Percentiles rank a stretch among this genome's conserved stretches.
phyloP scores from a whole-genome alignment of 306 rosid genomes.

The Urtica urens region DNA sequence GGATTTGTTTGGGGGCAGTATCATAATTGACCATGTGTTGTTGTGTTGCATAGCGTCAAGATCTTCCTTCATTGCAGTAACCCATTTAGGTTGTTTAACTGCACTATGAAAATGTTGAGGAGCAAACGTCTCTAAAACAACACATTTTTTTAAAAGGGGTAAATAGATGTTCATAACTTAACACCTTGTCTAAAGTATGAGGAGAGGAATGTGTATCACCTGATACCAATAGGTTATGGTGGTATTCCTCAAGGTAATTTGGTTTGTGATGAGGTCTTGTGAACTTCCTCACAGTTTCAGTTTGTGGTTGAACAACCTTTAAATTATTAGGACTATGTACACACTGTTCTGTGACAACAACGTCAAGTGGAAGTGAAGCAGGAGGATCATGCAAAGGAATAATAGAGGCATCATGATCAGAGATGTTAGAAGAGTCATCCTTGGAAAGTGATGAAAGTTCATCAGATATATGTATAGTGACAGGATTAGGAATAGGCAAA shows the following conservation, averaged over 20 bases:
- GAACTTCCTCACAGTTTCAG: no score
- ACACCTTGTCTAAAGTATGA: neutral
- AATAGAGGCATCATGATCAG: no score
- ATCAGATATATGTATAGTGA: no score
- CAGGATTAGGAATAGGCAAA: no score
- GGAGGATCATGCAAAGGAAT: neutral
- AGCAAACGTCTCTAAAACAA: neutral
- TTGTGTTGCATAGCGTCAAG: neutral
- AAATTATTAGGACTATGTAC: no score
- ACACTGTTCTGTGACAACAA: no score
- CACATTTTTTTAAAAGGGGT: neutral
- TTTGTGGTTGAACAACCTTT: no score
- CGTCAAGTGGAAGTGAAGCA: neutral
- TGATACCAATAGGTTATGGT: neutral
- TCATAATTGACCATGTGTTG: neutral
- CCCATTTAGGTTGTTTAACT: neutral
- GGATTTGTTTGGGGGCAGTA: neutral
- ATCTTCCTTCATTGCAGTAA: neutral
- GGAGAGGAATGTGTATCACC: neutral
- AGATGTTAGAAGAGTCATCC: no score
- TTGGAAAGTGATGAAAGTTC: no score
- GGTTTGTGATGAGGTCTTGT: neutral
- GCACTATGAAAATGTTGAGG: neutral
- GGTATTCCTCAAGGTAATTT: neutral
- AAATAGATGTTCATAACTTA: neutral